phyloP scores from a whole-genome alignment of 306 rosid species.

The Prinsepia uniflora region DNA sequence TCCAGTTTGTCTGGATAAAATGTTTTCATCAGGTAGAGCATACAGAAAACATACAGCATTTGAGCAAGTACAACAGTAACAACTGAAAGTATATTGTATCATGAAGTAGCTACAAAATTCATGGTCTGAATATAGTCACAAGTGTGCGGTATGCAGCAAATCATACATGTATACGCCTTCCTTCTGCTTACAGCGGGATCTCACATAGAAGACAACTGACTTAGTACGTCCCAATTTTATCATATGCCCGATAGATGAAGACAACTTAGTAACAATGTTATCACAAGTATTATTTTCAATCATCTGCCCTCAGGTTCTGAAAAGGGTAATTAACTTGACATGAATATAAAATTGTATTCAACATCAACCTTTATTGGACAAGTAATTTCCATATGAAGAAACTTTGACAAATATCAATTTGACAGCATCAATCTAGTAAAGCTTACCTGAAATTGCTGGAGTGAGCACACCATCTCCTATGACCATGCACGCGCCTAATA shows the following conservation, averaged over 20 bases:
- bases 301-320: neutral
- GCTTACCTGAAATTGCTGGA: constrained; percentile 83
- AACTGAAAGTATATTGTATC: neutral
- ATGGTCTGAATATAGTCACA: neutral
- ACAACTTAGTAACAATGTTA: neutral
- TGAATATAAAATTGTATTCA: neutral
- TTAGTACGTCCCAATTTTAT: neutral
- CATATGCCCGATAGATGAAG: neutral
- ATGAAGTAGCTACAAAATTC: neutral
- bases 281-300: neutral
- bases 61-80: neutral
- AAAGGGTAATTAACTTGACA: constrained; percentile 3
- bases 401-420: neutral
- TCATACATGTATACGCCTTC: neutral
- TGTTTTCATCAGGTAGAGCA: neutral
- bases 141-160: neutral
- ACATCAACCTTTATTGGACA: neutral
- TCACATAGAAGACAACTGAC: neutral
- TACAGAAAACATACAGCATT: neutral
- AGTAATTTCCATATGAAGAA: neutral
- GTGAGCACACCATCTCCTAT: constrained; percentile 87
- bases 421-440: constrained; percentile 7
- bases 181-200: neutral
- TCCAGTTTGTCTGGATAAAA: constrained; percentile 1
- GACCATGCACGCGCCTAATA: constrained; percentile 88